Percentiles rank a stretch among this genome's conserved stretches.
Evolutionary conservation across 768 basidiomycete genomes (phyloP).

Genomic region (Boletus rubroflammeus): DNA sequence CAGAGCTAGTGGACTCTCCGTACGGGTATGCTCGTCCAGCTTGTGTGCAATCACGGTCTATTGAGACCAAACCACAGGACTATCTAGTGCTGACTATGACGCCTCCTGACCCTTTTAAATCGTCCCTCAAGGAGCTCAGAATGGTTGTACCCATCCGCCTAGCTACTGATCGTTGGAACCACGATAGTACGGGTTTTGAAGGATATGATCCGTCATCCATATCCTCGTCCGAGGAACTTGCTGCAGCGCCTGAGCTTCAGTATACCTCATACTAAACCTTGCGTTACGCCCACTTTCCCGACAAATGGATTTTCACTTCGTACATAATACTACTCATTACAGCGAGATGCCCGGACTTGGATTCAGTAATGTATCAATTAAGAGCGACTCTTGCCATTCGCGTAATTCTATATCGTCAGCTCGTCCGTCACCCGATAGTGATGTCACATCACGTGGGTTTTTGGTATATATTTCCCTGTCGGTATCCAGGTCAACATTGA

Average conservation of each 20-base stretch:
- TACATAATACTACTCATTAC: neutral
- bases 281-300: neutral
- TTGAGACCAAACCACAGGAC: constrained; percentile 43
- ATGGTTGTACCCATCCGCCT: constrained; percentile 61
- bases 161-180: constrained; percentile 57
- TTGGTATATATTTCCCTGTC: neutral
- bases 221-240: constrained; percentile 26
- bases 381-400: neutral
- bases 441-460: constrained; percentile 27
- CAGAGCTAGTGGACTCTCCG: constrained; percentile 57
- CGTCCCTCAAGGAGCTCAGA: constrained; percentile 57
- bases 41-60: neutral
- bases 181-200: constrained; percentile 30
- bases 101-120: constrained; percentile 52
- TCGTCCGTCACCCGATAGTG: constrained; percentile 1
- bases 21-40: constrained; percentile 45
- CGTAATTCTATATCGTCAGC: neutral
- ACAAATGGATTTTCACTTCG: neutral
- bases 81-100: constrained; percentile 58
- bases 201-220: constrained; percentile 11
- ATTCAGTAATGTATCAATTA: neutral
- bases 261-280: neutral
- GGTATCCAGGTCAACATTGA: neutral
- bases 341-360: neutral
- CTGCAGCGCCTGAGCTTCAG: constrained; percentile 9